Percentiles rank a stretch among this genome's conserved stretches.
phyloP scores from a whole-genome alignment of 164 flowering plant genomes.

The Chimonanthus praecox region DNA sequence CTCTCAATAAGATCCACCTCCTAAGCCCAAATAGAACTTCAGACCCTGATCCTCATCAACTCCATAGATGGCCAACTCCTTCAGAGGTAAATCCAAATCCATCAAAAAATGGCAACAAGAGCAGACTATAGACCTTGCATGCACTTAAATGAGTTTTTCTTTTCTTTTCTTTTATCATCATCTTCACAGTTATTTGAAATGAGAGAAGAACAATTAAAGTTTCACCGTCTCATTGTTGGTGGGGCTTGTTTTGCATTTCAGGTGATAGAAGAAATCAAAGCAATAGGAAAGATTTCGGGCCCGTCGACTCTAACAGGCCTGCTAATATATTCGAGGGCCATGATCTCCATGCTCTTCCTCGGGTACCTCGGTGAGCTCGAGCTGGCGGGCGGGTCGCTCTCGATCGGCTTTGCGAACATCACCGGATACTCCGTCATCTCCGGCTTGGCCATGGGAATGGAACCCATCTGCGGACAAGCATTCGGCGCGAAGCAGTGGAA shows the following conservation, averaged over 20 bases:
- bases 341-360: constrained; percentile 91
- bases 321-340: constrained; percentile 69
- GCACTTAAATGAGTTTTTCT: not conserved
- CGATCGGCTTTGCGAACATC: constrained; percentile 90
- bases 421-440: constrained; percentile 94
- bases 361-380: constrained; percentile 88
- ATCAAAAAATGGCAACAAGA: not conserved
- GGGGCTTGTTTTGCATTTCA: constrained; percentile 16
- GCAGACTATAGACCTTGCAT: not conserved
- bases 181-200: not conserved
- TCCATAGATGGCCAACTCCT: constrained; percentile 72
- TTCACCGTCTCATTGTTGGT: not conserved
- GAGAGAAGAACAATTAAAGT: not conserved
- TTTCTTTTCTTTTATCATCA: not conserved
- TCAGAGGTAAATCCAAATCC: constrained; percentile 57
- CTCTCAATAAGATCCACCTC: constrained; percentile 38
- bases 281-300: constrained; percentile 71
- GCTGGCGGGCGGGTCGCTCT: constrained; percentile 88
- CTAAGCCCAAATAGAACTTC: constrained; percentile 26
- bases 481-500: constrained; percentile 77
- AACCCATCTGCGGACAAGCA: constrained; percentile 95
- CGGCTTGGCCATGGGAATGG: constrained; percentile 97
- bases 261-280: constrained; percentile 77
- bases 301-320: constrained; percentile 79
- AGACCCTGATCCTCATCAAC: constrained; percentile 29